phyloP scores from a whole-genome alignment of 768 basidiomycete genomes.

The Panaeolus papilionaceus region DNA sequence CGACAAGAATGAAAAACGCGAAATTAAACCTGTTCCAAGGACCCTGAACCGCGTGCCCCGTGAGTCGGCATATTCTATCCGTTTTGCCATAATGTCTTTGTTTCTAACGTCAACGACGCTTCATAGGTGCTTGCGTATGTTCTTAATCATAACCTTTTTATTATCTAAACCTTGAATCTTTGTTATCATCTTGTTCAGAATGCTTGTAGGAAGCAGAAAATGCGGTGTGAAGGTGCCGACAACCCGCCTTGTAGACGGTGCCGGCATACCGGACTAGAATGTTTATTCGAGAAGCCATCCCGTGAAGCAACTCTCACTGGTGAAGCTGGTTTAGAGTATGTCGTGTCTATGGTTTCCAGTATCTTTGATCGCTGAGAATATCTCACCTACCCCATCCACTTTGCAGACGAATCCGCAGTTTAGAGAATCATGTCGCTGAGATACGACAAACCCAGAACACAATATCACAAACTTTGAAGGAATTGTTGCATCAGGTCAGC shows the following conservation, averaged over 20 bases:
- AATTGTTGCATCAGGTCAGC: slow-evolving; percentile 83
- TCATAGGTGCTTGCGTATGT: slow-evolving; percentile 81
- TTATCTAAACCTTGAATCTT: slow-evolving; percentile 21
- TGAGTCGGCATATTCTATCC: slow-evolving; percentile 48
- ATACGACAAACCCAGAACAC: slow-evolving; percentile 74
- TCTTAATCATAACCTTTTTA: slow-evolving; percentile 8
- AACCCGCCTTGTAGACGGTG: slow-evolving; percentile 97
- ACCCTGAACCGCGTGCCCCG: slow-evolving; percentile 88
- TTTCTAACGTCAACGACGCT: slow-evolving; percentile 15
- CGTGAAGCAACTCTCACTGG: slow-evolving; percentile 87
- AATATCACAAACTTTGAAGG: slow-evolving; percentile 82
- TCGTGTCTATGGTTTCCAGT: slow-evolving; percentile 23
- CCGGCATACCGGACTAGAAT: slow-evolving; percentile 87
- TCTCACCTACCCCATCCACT: slow-evolving; percentile 29
- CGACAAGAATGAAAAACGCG: slow-evolving; percentile 62
- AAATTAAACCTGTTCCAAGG: slow-evolving; percentile 75
- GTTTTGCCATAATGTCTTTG: slow-evolving; percentile 25
- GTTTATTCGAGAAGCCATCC: slow-evolving; percentile 94
- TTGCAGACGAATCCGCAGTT: slow-evolving; percentile 84
- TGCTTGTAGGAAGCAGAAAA: slow-evolving; percentile 96
- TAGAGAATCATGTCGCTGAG: slow-evolving; percentile 87
- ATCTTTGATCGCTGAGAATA: slow-evolving; percentile 10
- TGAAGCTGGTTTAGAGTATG: slow-evolving; percentile 90
- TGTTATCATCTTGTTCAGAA: slow-evolving; percentile 58
- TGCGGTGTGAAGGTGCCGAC: slow-evolving; percentile 96